These are phyloP conservation scores for Isoetes engelmannii DNA, from an alignment of 83 land plant species.

Conservation along the genomic window DNA sequence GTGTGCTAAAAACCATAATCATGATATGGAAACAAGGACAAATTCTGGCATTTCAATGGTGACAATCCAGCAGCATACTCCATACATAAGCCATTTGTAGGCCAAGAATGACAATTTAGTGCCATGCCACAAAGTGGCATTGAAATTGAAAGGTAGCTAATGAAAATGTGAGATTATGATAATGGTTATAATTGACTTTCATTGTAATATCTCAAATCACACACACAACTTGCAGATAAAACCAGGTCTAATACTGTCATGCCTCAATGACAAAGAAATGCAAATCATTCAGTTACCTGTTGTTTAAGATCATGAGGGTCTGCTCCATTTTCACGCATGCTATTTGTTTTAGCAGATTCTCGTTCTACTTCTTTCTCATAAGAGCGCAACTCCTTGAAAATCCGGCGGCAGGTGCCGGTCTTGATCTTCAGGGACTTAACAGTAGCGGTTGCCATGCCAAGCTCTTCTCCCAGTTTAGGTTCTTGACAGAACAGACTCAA, in stretches of 20 bases:
- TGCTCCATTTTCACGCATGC: slow-evolving; percentile 81
- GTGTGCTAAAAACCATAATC: no score
- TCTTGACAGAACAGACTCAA: no score
- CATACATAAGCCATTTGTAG: no score
- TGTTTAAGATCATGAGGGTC: slow-evolving; percentile 92
- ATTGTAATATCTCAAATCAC: not conserved
- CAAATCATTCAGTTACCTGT: slow-evolving; percentile 44
- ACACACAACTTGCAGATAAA: not conserved
- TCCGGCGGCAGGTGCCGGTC: slow-evolving; percentile 71
- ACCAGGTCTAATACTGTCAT: not conserved
- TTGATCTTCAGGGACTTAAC: slow-evolving; percentile 68
- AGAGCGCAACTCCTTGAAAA: slow-evolving; percentile 70
- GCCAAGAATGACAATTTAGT: no score
- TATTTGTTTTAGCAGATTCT: slow-evolving; percentile 67
- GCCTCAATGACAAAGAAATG: not conserved
- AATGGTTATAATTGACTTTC: no score
- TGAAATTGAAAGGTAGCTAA: no score
- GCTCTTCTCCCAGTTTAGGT: no score
- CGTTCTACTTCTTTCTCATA: slow-evolving; percentile 89
- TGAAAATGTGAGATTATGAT: no score
- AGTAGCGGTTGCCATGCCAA: slow-evolving; percentile 12
- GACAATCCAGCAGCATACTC: no score
- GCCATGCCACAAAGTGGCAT: no score
- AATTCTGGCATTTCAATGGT: no score
- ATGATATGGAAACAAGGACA: no score